Conservation (phyloP, 176 grass and related monocot genomes). For the Puccinellia tenuiflora region DNA sequence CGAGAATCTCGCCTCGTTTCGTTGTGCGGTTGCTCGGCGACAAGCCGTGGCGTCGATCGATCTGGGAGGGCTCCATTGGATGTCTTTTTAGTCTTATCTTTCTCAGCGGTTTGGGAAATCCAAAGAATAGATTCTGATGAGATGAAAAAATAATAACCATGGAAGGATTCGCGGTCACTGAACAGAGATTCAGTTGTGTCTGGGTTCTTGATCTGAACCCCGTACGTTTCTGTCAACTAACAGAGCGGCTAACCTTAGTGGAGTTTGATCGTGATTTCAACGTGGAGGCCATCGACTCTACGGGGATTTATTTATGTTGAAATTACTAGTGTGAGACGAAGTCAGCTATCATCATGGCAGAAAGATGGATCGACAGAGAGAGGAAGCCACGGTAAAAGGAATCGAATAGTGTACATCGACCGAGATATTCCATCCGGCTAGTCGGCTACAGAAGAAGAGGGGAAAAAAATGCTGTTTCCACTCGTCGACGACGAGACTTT, state of each 20-base stretch:
- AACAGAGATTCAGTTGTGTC: background rate
- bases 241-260: background rate
- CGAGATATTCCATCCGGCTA: background rate
- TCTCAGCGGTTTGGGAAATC: background rate
- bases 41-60: constrained; percentile 4
- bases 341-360: background rate
- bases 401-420: background rate
- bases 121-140: background rate
- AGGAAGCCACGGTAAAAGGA: background rate
- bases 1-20: background rate
- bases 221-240: no score
- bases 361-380: background rate
- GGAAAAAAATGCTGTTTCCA: background rate
- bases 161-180: background rate
- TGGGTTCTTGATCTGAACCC: background rate
- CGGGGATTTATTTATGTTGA: background rate
- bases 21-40: background rate
- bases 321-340: no score
- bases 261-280: background rate
- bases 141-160: background rate
- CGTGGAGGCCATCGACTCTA: background rate
- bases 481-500: background rate
- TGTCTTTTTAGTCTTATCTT: background rate
- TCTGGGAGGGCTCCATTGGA: background rate
- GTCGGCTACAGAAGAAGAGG: no score